A percentile compares a stretch with the other conserved stretches of the same genome.
phyloP scores from a whole-genome alignment of 148 eudicot species.

The Diospyros kaki region DNA sequence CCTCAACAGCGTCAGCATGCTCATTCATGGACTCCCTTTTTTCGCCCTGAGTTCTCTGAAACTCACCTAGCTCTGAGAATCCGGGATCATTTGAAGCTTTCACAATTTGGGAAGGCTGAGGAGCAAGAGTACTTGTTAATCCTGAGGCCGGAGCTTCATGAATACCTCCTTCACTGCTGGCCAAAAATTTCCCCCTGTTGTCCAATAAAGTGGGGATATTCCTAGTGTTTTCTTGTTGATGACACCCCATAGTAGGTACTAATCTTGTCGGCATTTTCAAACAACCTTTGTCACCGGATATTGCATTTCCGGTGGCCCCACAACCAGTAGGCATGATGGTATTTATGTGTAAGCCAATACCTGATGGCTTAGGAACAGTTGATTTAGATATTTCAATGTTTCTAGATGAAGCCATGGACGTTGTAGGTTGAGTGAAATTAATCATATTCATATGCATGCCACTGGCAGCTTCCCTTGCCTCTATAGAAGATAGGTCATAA shows the following conservation, averaged over 20 bases:
- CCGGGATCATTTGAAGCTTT: slow-evolving; percentile 21
- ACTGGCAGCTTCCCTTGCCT: slow-evolving; percentile 7
- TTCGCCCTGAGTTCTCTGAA: slow-evolving; percentile 24
- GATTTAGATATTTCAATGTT: slow-evolving; percentile 15
- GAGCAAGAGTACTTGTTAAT: slow-evolving; percentile 23
- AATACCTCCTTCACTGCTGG: slow-evolving; percentile 27
- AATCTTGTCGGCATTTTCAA: slow-evolving; percentile 20
- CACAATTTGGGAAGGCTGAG: slow-evolving; percentile 21
- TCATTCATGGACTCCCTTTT: slow-evolving; percentile 40
- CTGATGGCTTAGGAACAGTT: slow-evolving; percentile 35
- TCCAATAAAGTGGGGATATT: slow-evolving; percentile 23
- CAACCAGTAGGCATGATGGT: slow-evolving; percentile 27
- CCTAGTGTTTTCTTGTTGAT: slow-evolving; percentile 19
- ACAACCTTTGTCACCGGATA: slow-evolving; percentile 23
- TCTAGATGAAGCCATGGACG: slow-evolving; percentile 15
- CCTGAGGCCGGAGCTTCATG: slow-evolving; percentile 16
- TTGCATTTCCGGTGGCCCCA: slow-evolving; percentile 16
- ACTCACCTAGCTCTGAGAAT: slow-evolving; percentile 16
- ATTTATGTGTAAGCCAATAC: slow-evolving; percentile 56
- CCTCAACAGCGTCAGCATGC: slow-evolving; percentile 21
- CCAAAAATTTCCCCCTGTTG: slow-evolving; percentile 18
- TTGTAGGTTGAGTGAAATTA: slow-evolving; percentile 10
- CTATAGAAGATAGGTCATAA: slow-evolving; percentile 16
- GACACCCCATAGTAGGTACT: slow-evolving; percentile 17
- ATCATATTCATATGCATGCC: slow-evolving; percentile 12